phyloP scores from a whole-genome alignment of 805 yeast genomes.

The Dipodascus albidus region DNA sequence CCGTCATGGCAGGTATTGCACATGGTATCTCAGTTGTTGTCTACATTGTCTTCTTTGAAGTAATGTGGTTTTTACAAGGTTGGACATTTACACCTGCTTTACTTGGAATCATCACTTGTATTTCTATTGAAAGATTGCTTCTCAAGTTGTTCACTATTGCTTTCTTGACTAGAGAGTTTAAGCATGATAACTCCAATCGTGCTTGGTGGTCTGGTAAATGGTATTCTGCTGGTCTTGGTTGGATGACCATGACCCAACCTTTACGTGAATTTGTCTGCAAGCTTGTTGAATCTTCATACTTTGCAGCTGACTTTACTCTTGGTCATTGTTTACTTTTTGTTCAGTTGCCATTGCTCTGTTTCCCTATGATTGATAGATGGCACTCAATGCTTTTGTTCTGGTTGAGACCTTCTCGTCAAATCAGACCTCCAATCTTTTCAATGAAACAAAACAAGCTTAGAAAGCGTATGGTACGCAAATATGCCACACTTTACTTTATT shows the following conservation, averaged over 20 bases:
- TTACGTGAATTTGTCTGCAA: conserved; percentile 91
- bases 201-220: conserved; percentile 99
- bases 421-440: conserved; percentile 95
- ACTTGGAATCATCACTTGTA: conserved; percentile 72
- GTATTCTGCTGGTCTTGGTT: conserved; percentile 91
- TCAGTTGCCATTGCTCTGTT: conserved; percentile 75
- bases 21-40: conserved; percentile 89
- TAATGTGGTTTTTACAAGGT: conserved; percentile 95
- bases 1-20: conserved; percentile 90
- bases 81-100: conserved; percentile 81
- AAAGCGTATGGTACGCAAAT: conserved; percentile 94
- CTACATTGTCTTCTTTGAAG: conserved; percentile 80
- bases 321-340: conserved; percentile 83
- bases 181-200: conserved; percentile 88
- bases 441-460: conserved; percentile 92
- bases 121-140: conserved; percentile 77
- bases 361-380: conserved; percentile 92
- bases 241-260: conserved; percentile 93
- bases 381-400: conserved; percentile 98
- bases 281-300: conserved; percentile 86
- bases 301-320: conserved; percentile 90
- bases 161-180: conserved; percentile 87
- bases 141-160: conserved; percentile 74
- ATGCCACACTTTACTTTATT: conserved; percentile 67
- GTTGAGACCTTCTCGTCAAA: conserved; percentile 94